Base-by-base conservation (phyloP, 2,329 filamentous ascomycete species). In the Pseudodiploospora longispora region DNA sequence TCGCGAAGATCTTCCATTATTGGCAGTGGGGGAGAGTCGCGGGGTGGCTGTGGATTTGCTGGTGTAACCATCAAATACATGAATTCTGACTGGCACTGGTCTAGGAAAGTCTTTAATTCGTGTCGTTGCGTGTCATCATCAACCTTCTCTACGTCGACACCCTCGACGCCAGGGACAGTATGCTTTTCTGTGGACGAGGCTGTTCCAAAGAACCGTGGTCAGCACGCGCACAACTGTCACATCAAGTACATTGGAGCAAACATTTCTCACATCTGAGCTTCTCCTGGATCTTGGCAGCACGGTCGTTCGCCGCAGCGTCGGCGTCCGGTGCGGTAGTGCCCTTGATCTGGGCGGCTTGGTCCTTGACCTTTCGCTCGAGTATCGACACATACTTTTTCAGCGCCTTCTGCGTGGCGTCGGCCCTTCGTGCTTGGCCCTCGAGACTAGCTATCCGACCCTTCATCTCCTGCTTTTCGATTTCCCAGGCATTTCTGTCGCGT, bases 381-480 rank as follows among this genome's bases (percentile, higher is more conserved):
- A 97, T 87, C 43, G 82, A 75, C 47, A 97, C 85, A 60, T 96
- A 94, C 70, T 89, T 89, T 62, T 87, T 89, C 43, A 96, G 70
- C 31, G 89, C 87, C 65, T 90, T 89, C 57, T 95, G 90, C 46
- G 90, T 80, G 49, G 87, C 85, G 66, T 95, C 93, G 41, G 87
- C 84, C 53, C 91, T 87, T 52, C 90, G 78, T 30, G 84, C 80
- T 54, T 95, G 87, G 43, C 93, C 93, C 67, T 98, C 93, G 52
- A 97, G 79, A 58, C 87, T 85, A 41, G 91, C 91, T 69, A 98
- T 96, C 59, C 94, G 83, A 54, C 87, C 89, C 72, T 95, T 95
- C 93, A 98, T 97, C 70, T 98, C 93, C 58, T 95, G 93, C 61
- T 89, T 84, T 68, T 98, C 93, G 62, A 98, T 98, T 67, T 98